These are phyloP conservation scores for Phaffomyces antillensis DNA, from an alignment of 805 yeast species.

Conservation along the genomic window DNA sequence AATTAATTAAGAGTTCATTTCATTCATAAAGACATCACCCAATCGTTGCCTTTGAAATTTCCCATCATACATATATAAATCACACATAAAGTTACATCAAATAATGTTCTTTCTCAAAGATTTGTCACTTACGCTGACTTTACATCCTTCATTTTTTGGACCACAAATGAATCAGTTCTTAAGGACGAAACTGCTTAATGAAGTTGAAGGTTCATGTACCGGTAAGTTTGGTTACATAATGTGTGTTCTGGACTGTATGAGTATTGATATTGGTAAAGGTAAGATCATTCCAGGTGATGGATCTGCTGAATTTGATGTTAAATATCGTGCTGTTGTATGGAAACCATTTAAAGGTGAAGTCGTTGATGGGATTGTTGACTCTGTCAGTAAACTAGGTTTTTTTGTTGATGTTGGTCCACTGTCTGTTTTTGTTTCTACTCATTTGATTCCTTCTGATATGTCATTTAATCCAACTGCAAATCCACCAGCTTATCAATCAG, in stretches of 20 bases:
- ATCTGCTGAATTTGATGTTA: constrained; percentile 92
- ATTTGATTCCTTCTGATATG: constrained; percentile 91
- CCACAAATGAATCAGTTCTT: constrained; percentile 95
- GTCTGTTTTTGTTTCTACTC: constrained; percentile 90
- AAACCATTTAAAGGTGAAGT: constrained; percentile 98
- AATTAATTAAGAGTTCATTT: too few species aligned
- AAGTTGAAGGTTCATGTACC: constrained; percentile 97
- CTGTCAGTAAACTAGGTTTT: constrained; percentile 91
- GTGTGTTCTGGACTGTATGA: constrained; percentile 91
- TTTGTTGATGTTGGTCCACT: constrained; percentile 98
- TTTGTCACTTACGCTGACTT: constrained; percentile 81
- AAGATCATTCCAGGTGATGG: constrained; percentile 86
- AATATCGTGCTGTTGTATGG: constrained; percentile 95
- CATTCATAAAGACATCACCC: too few species aligned
- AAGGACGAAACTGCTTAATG: constrained; percentile 83
- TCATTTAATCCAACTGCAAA: constrained; percentile 89
- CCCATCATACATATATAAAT: too few species aligned
- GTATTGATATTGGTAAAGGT: constrained; percentile 93
- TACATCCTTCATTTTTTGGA: constrained; percentile 96
- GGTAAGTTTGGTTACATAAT: constrained; percentile 98
- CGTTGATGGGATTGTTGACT: constrained; percentile 92
- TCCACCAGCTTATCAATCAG: constrained; percentile 96
- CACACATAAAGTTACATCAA: too few species aligned
- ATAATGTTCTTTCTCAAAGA: constrained; percentile 58
- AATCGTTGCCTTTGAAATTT: too few species aligned